These are phyloP conservation scores for Chaetomiaceae sp. DNA, from an alignment of 2,329 filamentous ascomycete species.

Conservation along the genomic window DNA sequence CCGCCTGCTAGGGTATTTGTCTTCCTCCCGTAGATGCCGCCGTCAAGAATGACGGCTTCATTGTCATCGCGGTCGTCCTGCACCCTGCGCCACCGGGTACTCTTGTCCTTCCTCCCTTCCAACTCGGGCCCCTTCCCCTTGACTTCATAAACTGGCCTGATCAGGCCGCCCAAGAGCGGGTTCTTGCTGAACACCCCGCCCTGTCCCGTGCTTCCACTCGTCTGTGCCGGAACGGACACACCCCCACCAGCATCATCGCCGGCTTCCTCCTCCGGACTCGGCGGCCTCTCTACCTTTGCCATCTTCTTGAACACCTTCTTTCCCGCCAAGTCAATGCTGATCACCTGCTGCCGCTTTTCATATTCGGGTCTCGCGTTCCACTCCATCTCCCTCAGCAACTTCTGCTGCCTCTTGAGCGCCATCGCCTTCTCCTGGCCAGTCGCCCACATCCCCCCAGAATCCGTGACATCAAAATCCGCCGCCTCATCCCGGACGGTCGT, in stretches of 20 bases:
- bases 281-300: constrained; percentile 57
- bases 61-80: constrained; percentile 58
- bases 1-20: constrained; percentile 2
- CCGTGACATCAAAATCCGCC: constrained; percentile 52
- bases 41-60: constrained; percentile 55
- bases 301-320: constrained; percentile 72
- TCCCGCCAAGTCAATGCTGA: constrained; percentile 77
- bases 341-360: constrained; percentile 79
- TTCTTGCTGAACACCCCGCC: constrained; percentile 63
- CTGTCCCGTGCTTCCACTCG: constrained; percentile 33
- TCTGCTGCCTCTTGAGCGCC: constrained; percentile 82
- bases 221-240: constrained; percentile 31
- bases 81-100: constrained; percentile 53
- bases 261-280: constrained; percentile 46
- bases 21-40: constrained; percentile 45
- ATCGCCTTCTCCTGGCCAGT: constrained; percentile 75
- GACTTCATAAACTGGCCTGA: constrained; percentile 57
- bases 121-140: constrained; percentile 48
- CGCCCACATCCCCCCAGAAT: constrained; percentile 69
- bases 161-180: constrained; percentile 60
- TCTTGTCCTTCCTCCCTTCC: constrained; percentile 41
- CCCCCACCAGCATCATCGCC: constrained; percentile 32
- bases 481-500: constrained; percentile 87
- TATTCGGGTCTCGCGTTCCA: constrained; percentile 82
- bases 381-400: constrained; percentile 76